A percentile compares a stretch with the other conserved stretches of the same genome.
phyloP scores from a whole-genome alignment of 192 early-diverging fungal species.

The Podila epigama region DNA sequence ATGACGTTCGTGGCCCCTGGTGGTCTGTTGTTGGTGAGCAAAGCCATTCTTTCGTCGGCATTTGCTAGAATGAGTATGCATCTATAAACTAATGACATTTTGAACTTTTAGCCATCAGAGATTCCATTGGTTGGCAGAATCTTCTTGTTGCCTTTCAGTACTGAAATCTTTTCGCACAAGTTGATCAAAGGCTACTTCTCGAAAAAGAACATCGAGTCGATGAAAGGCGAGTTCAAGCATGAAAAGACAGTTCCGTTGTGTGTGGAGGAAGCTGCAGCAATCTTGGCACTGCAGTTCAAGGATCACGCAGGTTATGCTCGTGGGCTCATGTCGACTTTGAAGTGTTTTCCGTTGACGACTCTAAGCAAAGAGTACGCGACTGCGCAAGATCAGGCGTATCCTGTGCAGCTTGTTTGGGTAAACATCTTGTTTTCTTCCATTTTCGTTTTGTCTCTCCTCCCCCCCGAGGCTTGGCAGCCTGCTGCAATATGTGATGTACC shows the following conservation, averaged over 20 bases:
- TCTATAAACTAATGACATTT: too few relatives aligned
- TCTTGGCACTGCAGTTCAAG: slow-evolving; percentile 23
- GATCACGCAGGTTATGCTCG: slow-evolving; percentile 41
- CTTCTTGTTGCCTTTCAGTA: slow-evolving; percentile 28
- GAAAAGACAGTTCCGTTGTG: neutral
- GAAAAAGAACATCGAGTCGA: slow-evolving; percentile 37
- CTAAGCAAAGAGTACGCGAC: slow-evolving; percentile 12
- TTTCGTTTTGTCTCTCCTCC: neutral
- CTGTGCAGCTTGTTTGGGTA: slow-evolving; percentile 43
- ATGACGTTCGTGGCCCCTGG: slow-evolving; percentile 43
- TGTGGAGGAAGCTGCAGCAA: slow-evolving; percentile 21
- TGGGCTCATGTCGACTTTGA: slow-evolving; percentile 42
- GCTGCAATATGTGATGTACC: too few relatives aligned
- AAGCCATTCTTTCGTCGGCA: neutral
- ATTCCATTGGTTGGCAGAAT: slow-evolving; percentile 36
- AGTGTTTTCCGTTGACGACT: slow-evolving; percentile 22
- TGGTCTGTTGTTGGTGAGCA: slow-evolving; percentile 26
- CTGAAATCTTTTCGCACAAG: slow-evolving; percentile 30
- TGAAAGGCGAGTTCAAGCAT: slow-evolving; percentile 28
- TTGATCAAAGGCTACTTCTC: slow-evolving; percentile 29
- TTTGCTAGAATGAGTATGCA: neutral
- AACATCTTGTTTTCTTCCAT: neutral
- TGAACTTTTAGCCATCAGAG: slow-evolving; percentile 14
- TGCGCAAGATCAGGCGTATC: slow-evolving; percentile 8
- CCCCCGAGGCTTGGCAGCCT: neutral